Percentiles rank a stretch among this genome's conserved stretches.
Evolutionary conservation across 73 alveolate species (phyloP).

Genomic region (Breviolum minutum): DNA sequence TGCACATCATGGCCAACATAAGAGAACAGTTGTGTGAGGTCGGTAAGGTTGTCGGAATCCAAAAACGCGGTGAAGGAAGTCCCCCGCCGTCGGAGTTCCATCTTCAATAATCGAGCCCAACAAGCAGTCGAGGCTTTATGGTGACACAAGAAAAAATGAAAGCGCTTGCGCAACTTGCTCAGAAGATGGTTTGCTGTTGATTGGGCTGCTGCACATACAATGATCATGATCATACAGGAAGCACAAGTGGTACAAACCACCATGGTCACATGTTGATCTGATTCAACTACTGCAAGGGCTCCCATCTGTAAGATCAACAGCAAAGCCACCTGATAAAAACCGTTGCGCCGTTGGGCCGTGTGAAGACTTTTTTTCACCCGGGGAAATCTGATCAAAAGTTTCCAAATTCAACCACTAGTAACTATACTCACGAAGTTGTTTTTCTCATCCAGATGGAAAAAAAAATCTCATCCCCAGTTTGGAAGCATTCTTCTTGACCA

Average conservation of each 20-base stretch:
- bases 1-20: conserved; percentile 83
- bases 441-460: too few relatives aligned
- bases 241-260: conserved; percentile 33
- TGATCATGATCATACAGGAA: conserved; percentile 2
- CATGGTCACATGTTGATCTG: conserved; percentile 18
- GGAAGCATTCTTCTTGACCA: too few relatives aligned
- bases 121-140: conserved; percentile 32
- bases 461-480: too few relatives aligned
- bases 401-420: too few relatives aligned
- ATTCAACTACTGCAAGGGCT: conserved; percentile 8
- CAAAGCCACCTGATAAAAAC: neutral
- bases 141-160: conserved; percentile 50
- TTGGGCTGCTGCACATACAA: conserved; percentile 30
- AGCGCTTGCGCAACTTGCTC: neutral
- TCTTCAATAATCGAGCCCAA: conserved; percentile 47
- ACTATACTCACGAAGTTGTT: too few relatives aligned
- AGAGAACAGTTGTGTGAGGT: conserved; percentile 38
- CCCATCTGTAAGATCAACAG: conserved; percentile 44
- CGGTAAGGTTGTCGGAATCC: conserved; percentile 44
- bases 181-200: conserved; percentile 16
- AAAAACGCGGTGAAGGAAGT: conserved; percentile 10
- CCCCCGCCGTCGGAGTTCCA: conserved; percentile 33
- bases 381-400: neutral
- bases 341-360: neutral
- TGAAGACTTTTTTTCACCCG: neutral